Evolutionary conservation across 441 rosid genomes (phyloP).

Genomic region (Macaranga tanarius): DNA sequence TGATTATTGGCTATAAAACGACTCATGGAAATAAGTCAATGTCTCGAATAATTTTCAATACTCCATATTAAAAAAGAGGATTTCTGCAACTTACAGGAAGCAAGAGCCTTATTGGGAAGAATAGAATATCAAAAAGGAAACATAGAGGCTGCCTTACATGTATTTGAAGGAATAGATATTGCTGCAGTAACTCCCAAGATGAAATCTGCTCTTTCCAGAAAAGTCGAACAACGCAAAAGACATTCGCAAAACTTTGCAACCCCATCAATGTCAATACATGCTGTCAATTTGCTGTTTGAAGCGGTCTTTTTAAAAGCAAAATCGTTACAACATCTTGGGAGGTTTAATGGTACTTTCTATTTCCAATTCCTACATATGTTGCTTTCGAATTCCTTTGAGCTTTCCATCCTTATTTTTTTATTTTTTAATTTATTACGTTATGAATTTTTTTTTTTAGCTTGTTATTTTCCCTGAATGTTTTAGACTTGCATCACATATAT

Average conservation of each 20-base stretch:
- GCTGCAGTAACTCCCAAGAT: slow-evolving; percentile 61
- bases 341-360: slow-evolving; percentile 51
- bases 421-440: not conserved
- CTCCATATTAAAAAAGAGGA: not conserved
- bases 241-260: slow-evolving; percentile 42
- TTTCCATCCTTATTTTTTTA: not conserved
- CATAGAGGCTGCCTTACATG: slow-evolving; percentile 74
- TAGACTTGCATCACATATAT: not conserved
- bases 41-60: not conserved
- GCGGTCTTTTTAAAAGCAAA: slow-evolving; percentile 82
- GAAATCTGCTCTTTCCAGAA: slow-evolving; percentile 48
- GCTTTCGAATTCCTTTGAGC: not conserved
- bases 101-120: slow-evolving; percentile 86
- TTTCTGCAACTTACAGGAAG: slow-evolving; percentile 55
- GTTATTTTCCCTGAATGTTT: not conserved
- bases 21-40: not conserved
- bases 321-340: slow-evolving; percentile 70
- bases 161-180: slow-evolving; percentile 80
- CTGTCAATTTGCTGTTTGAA: slow-evolving; percentile 72
- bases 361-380: not conserved
- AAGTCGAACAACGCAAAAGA: slow-evolving; percentile 48
- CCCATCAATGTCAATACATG: slow-evolving; percentile 68
- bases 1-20: slow-evolving; percentile 2
- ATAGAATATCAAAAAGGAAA: slow-evolving; percentile 87
- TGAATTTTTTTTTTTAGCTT: not conserved